Evolutionary conservation across 1,139 yeast species (phyloP).

Genomic region (Geotrichum phurueaensis): DNA sequence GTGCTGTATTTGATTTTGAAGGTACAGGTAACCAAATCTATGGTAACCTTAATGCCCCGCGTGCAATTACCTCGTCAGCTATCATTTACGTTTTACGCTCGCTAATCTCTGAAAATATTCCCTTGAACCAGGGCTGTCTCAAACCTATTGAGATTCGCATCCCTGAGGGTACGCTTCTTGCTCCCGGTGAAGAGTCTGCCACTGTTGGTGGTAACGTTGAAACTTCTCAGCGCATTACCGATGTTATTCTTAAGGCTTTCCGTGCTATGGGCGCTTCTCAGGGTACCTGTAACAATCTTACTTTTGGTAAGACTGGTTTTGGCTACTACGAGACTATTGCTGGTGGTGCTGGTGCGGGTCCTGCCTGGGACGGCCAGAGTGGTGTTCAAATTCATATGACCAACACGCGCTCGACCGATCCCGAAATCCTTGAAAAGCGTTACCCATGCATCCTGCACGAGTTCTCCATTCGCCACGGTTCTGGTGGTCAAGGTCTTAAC

Average conservation of each 20-base stretch:
- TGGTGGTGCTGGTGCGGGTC: slow-evolving; percentile 69
- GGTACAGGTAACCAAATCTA: slow-evolving; percentile 59
- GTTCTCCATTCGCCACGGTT: slow-evolving; percentile 47
- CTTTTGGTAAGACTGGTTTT: slow-evolving; percentile 59
- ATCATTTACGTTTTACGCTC: slow-evolving; percentile 72
- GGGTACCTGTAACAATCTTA: slow-evolving; percentile 68
- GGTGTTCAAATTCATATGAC: slow-evolving; percentile 71
- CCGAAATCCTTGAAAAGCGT: slow-evolving; percentile 60
- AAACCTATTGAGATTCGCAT: slow-evolving; percentile 60
- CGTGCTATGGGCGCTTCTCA: slow-evolving; percentile 74
- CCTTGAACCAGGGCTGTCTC: slow-evolving; percentile 79
- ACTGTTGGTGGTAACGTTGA: slow-evolving; percentile 89
- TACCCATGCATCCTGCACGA: slow-evolving; percentile 58
- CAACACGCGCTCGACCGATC: slow-evolving; percentile 64
- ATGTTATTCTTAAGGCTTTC: slow-evolving; percentile 70
- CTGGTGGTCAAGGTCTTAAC: slow-evolving; percentile 55
- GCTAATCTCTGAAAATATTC: slow-evolving; percentile 69
- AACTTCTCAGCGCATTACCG: slow-evolving; percentile 78
- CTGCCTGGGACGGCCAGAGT: slow-evolving; percentile 54
- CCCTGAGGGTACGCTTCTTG: slow-evolving; percentile 61
- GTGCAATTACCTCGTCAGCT: slow-evolving; percentile 75
- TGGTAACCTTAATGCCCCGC: slow-evolving; percentile 60
- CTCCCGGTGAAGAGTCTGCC: slow-evolving; percentile 73
- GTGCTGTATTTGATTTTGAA: slow-evolving; percentile 50
- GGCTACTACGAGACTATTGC: slow-evolving; percentile 71